These are phyloP conservation scores for Anisodus tanguticus DNA, from an alignment of 257 asterid species.

Conservation along the genomic window DNA sequence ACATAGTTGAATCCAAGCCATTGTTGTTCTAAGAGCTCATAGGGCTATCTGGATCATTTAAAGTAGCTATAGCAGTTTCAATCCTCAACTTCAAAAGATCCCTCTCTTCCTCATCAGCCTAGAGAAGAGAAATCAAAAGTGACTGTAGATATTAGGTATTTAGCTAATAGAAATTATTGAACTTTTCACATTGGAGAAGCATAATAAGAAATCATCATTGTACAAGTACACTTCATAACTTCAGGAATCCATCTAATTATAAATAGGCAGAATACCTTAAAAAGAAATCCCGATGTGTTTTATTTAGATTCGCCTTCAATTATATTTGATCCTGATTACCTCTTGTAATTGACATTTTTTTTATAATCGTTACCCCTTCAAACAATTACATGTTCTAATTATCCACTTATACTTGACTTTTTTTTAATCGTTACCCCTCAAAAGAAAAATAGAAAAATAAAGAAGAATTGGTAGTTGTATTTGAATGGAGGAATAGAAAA, in stretches of 20 bases:
- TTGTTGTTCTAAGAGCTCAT: conserved; percentile 45
- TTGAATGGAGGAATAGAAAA: no score
- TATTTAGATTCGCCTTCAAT: no score
- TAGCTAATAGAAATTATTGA: not conserved
- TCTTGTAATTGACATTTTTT: no score
- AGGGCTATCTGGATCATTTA: conserved; percentile 70
- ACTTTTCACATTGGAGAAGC: not conserved
- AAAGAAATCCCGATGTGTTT: no score
- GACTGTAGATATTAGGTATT: not conserved
- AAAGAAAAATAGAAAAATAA: no score
- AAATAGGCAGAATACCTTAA: not conserved
- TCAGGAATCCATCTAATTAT: conserved; percentile 2
- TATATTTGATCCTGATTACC: no score
- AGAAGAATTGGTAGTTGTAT: no score
- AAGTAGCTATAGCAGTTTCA: conserved; percentile 65
- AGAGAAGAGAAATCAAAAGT: conserved; percentile 14
- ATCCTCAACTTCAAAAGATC: conserved; percentile 56
- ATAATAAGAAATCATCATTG: not conserved
- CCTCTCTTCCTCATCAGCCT: conserved; percentile 78
- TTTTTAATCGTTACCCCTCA: no score
- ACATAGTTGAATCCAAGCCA: not conserved
- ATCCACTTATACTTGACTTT: no score
- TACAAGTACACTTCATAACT: not conserved
- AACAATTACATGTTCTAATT: no score
- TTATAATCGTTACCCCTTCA: no score